Evolutionary conservation across 306 rosid genomes (phyloP), one percentile per base, ranked within the genome.

Genomic region (Psophocarpus tetragonolobus): DNA sequence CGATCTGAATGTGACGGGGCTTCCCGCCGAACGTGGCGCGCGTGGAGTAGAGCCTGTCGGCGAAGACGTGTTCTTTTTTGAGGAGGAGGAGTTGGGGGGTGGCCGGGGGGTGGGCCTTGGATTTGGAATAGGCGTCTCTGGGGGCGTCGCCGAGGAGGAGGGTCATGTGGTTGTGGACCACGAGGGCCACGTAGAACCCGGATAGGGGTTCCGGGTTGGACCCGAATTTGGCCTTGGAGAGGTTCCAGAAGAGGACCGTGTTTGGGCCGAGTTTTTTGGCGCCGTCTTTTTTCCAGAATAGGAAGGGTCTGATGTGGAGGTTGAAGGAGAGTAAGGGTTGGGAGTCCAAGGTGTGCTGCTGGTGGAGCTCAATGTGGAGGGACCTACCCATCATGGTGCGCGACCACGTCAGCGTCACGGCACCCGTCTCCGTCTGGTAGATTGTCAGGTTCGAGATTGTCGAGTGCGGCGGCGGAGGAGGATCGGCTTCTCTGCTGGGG

Each of bases 221-320:
- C 15, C 87, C 86, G 80, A 95, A 91, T 29, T 47, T 81, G 63
- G 99, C 94, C 0, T 54, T 67, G 6, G 96, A 78, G 50, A 95
- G 88, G 83, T 91, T 96, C 97, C 97, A 95, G 84, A 82, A 88
- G 23, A 95, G 30, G 39, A 23, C 51, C 27, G 87, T 72, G 23
- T 76, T 87, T 27, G 88, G 73, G 21, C 87, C 71, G 53, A 95
- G 91, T 51, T 76, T 90, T 62, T 88, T 91, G 39, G 87, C 51
- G n/a, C 99, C 99, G 26, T 86, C 87, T 30, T 87, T 93, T 17
- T 88, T 91, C 94, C 97, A 92, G 91, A 93, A 91, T 41, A 89
- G 5, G 83, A 89, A 84, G 48, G 99, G 92, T 39, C 85, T 88
- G 70, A 92, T 63, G 77, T 86, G 91, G 44, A 95, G 93, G 33